These are phyloP conservation scores for grape (Vitis vinifera) DNA, from an alignment of 164 flowering plant genomes.

Conservation along the genomic window ASM3070453v1 NC_081815.1:6383501-6384000, in stretches of 20 bases:
- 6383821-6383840: neutral
- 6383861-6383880: slow-evolving; percentile 7
- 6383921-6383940: neutral
- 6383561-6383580: too few relatives aligned
- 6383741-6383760: neutral
- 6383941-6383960: neutral
- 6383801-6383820: neutral
- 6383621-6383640: too few relatives aligned
- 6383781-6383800: slow-evolving; percentile 1
- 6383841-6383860: slow-evolving; percentile 4
- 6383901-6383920: neutral
- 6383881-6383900: neutral
- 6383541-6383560: too few relatives aligned
- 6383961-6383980: neutral
- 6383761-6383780: neutral
- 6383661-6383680: too few relatives aligned
- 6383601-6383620: too few relatives aligned
- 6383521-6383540: too few relatives aligned
- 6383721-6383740: neutral
- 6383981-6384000: neutral
- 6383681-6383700: too few relatives aligned
- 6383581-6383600: too few relatives aligned
- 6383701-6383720: slow-evolving; percentile 2
- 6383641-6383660: too few relatives aligned
- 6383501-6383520: too few relatives aligned